These are phyloP conservation scores for Pulveroboletus frians DNA, from an alignment of 768 basidiomycete genomes.

Conservation along the genomic window DNA sequence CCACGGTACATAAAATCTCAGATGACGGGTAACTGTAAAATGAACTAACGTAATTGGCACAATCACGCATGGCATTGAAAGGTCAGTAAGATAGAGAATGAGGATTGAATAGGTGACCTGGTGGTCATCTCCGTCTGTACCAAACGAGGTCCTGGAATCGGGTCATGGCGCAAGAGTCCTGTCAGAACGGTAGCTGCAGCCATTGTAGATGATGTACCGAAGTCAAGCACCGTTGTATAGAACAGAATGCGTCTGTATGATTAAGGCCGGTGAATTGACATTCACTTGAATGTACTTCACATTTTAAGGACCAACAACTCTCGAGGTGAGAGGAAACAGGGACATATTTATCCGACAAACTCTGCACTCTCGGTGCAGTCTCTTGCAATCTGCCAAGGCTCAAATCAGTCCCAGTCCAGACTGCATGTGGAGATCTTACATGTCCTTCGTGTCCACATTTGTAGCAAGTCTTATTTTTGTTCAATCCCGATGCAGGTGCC, in stretches of 20 bases:
- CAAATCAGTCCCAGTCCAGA: constrained; percentile 5
- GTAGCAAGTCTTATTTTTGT: constrained; percentile 78
- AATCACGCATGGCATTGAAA: neutral
- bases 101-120: constrained; percentile 7
- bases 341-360: constrained; percentile 39
- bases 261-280: constrained; percentile 8
- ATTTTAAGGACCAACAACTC: constrained; percentile 16
- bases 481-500: constrained; percentile 37
- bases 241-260: neutral
- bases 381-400: constrained; percentile 48
- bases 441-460: constrained; percentile 87
- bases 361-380: constrained; percentile 57
- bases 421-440: constrained; percentile 41
- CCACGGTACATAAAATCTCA: neutral
- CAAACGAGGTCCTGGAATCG: constrained; percentile 3
- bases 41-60: neutral
- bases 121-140: constrained; percentile 15
- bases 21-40: neutral
- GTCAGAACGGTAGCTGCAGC: neutral
- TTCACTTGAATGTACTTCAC: constrained; percentile 12
- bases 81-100: neutral
- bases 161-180: neutral
- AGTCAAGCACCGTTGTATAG: neutral
- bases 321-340: constrained; percentile 2
- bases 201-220: neutral